Conservation (phyloP, 495 filamentous ascomycete species). For the Trichocladium uniseriatum region DNA sequence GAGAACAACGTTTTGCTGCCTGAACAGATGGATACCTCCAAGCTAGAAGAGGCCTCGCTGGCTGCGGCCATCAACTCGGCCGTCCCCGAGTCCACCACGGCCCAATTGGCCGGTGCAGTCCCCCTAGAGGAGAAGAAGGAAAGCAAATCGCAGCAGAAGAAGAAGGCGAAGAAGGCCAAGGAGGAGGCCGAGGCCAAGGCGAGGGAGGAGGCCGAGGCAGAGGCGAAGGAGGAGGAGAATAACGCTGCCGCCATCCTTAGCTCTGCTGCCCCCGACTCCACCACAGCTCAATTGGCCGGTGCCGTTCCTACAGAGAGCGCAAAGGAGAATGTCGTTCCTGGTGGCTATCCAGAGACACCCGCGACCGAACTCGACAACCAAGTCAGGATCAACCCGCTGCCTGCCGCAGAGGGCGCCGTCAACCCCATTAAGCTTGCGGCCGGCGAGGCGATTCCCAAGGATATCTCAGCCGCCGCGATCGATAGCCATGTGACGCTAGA, state of each 20-base stretch:
- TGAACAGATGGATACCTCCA: constrained; percentile 43
- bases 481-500: constrained; percentile 61
- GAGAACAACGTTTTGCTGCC: constrained; percentile 82
- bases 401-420: constrained; percentile 64
- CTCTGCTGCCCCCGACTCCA: too few species aligned
- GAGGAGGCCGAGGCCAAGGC: constrained; percentile 2
- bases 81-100: constrained; percentile 65
- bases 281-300: too few species aligned
- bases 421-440: constrained; percentile 73
- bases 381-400: constrained; percentile 63
- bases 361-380: constrained; percentile 37
- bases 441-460: constrained; percentile 68
- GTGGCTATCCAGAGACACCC: constrained; percentile 65
- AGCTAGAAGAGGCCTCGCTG: constrained; percentile 29
- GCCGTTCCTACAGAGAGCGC: too few species aligned
- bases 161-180: constrained; percentile 8
- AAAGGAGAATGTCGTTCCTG: too few species aligned
- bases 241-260: too few species aligned
- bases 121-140: constrained; percentile 46
- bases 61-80: constrained; percentile 45
- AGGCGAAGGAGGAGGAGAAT: background rate
- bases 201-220: background rate
- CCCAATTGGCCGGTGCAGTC: constrained; percentile 56
- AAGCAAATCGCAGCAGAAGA: background rate
- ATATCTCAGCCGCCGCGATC: constrained; percentile 44